Conservation (phyloP, 2,329 filamentous ascomycete genomes). For the Penicillium sp. region DNA sequence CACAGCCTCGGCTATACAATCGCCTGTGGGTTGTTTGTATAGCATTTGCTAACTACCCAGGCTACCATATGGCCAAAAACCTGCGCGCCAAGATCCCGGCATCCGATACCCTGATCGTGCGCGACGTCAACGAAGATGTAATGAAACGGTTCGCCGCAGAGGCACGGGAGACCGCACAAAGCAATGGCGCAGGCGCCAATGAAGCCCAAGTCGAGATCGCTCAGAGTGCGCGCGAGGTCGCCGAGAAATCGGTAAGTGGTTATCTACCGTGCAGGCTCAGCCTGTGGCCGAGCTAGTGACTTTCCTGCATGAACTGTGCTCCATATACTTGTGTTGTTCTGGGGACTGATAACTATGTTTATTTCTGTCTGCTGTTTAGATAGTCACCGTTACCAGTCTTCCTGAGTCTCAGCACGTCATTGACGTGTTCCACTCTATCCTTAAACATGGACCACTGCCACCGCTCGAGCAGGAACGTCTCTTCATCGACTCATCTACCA, state of each 20-base stretch:
- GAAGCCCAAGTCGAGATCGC: conserved; percentile 55
- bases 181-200: conserved; percentile 24
- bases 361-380: conserved; percentile 50
- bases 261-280: background rate
- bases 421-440: conserved; percentile 73
- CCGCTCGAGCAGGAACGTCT: conserved; percentile 60
- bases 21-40: background rate
- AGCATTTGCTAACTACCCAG: conserved; percentile 37
- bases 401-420: conserved; percentile 87
- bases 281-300: background rate
- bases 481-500: conserved; percentile 96
- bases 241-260: conserved; percentile 62
- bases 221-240: conserved; percentile 58
- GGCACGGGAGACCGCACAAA: conserved; percentile 32
- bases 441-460: conserved; percentile 56
- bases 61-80: conserved; percentile 71
- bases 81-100: conserved; percentile 63
- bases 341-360: conserved; percentile 3
- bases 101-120: conserved; percentile 61
- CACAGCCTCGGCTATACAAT: background rate
- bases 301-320: background rate
- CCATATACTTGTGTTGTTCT: background rate
- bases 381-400: conserved; percentile 81
- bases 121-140: conserved; percentile 61
- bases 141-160: conserved; percentile 58